A percentile compares a stretch with the other conserved stretches of the same genome.
Evolutionary conservation across 306 rosid species (phyloP).

Genomic region (Cicer chorassanicum): DNA sequence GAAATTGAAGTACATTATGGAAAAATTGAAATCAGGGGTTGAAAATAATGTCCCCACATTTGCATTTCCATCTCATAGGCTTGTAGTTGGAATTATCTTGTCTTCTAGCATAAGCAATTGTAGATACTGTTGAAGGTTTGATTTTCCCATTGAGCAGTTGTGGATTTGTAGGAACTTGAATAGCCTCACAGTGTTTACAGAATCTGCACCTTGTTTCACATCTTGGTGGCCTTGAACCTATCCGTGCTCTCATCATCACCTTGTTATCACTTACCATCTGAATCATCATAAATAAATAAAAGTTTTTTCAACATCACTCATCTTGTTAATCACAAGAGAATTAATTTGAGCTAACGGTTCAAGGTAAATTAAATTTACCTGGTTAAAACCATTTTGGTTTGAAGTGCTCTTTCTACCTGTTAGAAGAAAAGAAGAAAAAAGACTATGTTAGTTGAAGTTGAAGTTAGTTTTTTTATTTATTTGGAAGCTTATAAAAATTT

Average conservation of each 20-base stretch:
- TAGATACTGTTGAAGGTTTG: constrained; percentile 51
- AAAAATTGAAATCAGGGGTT: constrained; percentile 60
- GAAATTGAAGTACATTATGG: constrained; percentile 24
- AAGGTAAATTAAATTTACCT: constrained; percentile 48
- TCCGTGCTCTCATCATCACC: constrained; percentile 57
- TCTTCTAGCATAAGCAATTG: constrained; percentile 55
- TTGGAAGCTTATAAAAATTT: constrained; percentile 27
- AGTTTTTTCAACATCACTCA: no score
- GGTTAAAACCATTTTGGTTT: constrained; percentile 41
- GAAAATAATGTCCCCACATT: constrained; percentile 82
- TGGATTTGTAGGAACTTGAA: constrained; percentile 62
- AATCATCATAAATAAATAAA: background rate
- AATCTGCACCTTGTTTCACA: constrained; percentile 83
- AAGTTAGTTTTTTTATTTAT: background rate
- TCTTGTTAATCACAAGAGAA: no score
- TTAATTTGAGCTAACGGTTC: no score
- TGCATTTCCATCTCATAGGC: constrained; percentile 98
- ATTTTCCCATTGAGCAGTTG: constrained; percentile 49
- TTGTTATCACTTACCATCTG: constrained; percentile 60
- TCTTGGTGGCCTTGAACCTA: constrained; percentile 92
- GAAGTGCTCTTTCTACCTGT: constrained; percentile 60
- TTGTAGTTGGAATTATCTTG: constrained; percentile 78
- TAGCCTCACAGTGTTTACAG: constrained; percentile 73
- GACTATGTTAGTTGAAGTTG: constrained; percentile 25
- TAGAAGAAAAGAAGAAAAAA: constrained; percentile 22